phyloP scores from a whole-genome alignment of 768 basidiomycete genomes.

The Boletellus emodensis region DNA sequence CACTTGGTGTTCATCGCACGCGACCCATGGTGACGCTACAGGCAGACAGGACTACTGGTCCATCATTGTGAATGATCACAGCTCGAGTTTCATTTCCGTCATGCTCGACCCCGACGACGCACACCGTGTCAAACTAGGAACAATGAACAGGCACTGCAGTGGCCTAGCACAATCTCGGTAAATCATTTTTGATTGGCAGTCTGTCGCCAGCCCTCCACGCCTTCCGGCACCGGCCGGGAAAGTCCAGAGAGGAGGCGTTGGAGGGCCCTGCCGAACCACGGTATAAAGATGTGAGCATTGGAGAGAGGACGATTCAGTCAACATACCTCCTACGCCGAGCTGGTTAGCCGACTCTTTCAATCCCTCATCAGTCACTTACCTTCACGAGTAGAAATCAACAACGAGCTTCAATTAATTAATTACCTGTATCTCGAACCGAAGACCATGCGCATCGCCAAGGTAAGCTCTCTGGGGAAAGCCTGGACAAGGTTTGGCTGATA shows the following conservation, averaged over 20 bases:
- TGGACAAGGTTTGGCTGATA: not conserved
- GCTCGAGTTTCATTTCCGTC: constrained; percentile 8
- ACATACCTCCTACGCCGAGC: not conserved
- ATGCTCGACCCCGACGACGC: not conserved
- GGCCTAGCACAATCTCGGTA: not conserved
- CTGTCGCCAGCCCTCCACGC: not conserved
- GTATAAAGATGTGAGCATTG: constrained; percentile 10
- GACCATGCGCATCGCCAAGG: constrained; percentile 13
- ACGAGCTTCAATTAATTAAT: not conserved
- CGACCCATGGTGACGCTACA: not conserved
- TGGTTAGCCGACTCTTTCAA: constrained; percentile 7
- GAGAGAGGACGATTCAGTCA: not conserved
- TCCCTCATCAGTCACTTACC: not conserved
- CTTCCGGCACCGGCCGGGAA: not conserved
- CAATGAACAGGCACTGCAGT: not conserved
- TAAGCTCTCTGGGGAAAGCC: not conserved
- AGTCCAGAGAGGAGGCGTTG: not conserved
- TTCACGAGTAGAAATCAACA: constrained; percentile 1
- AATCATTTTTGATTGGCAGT: not conserved
- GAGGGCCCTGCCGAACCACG: not conserved
- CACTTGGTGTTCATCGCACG: not conserved
- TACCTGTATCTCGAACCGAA: not conserved
- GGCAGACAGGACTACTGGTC: not conserved
- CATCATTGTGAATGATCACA: not conserved
- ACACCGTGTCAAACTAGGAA: not conserved